phyloP scores from a whole-genome alignment of 495 filamentous ascomycete genomes.

The Cercophora samala region DNA sequence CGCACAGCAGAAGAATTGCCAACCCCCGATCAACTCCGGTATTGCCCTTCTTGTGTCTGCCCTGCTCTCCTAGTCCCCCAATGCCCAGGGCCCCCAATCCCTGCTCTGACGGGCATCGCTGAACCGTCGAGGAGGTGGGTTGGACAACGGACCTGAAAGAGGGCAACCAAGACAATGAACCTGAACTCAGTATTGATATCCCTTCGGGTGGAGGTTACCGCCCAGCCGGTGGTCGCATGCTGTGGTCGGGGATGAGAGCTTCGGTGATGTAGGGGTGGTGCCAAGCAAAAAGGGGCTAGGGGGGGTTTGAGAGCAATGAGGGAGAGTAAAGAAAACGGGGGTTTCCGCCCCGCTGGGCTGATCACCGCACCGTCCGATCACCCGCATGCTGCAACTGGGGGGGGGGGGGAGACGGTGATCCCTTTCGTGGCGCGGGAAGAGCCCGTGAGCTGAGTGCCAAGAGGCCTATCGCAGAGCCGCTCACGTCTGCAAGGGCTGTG shows the following conservation, averaged over 20 bases:
- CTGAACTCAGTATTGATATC: background rate
- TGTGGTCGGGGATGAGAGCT: background rate
- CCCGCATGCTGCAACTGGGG: background rate
- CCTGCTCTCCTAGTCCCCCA: background rate
- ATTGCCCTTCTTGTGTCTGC: slow-evolving; percentile 8
- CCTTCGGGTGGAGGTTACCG: slow-evolving; percentile 6
- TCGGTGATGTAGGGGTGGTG: background rate
- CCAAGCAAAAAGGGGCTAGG: background rate
- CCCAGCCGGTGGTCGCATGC: slow-evolving; percentile 3
- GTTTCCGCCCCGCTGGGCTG: slow-evolving; percentile 1
- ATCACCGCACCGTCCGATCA: slow-evolving; percentile 2
- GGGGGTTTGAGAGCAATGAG: background rate
- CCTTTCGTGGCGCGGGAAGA: slow-evolving; percentile 15
- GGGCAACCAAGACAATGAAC: slow-evolving; percentile 1
- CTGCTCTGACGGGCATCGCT: background rate
- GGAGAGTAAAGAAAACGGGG: background rate
- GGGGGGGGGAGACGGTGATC: background rate
- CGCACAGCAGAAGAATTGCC: slow-evolving; percentile 13
- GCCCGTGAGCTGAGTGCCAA: slow-evolving; percentile 11
- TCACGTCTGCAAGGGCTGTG: slow-evolving; percentile 7
- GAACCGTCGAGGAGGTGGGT: background rate
- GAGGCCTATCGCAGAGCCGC: slow-evolving; percentile 18
- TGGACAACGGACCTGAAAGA: background rate
- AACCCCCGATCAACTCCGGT: slow-evolving; percentile 15
- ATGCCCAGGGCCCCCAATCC: background rate